Percentiles rank a stretch among this genome's conserved stretches.
These are phyloP conservation scores for Ceratonia siliqua DNA, from an alignment of 306 rosid genomes.

Conservation along the genomic window DNA sequence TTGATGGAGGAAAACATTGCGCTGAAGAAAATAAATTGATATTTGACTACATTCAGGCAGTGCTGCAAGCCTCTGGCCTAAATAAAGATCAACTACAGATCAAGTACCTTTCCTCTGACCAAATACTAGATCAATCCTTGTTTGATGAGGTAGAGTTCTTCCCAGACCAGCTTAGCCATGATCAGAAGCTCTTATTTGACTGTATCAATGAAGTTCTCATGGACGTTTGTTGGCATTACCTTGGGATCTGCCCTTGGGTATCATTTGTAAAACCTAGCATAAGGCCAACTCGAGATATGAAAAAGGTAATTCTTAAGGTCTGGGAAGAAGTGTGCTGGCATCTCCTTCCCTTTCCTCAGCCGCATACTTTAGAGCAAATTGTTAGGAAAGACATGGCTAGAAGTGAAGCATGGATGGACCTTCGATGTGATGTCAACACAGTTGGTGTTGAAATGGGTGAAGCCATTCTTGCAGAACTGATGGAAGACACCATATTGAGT, in stretches of 20 bases:
- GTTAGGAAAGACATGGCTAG: constrained; percentile 79
- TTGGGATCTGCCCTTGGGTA: constrained; percentile 60
- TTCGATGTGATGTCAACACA: constrained; percentile 55
- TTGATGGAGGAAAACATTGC: constrained; percentile 40
- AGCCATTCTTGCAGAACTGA: constrained; percentile 67
- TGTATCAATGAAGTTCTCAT: constrained; percentile 72
- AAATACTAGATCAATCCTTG: constrained; percentile 66
- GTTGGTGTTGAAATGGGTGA: constrained; percentile 71
- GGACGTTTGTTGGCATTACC: constrained; percentile 62
- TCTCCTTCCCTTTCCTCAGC: constrained; percentile 68
- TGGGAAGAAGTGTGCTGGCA: constrained; percentile 80
- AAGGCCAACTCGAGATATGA: constrained; percentile 51
- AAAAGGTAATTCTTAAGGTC: constrained; percentile 50
- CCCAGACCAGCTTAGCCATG: constrained; percentile 55
- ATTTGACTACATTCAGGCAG: constrained; percentile 60
- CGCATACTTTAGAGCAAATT: constrained; percentile 78
- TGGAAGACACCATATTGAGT: constrained; percentile 67
- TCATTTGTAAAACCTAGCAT: constrained; percentile 54
- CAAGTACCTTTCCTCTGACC: constrained; percentile 68
- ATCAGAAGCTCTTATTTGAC: constrained; percentile 71
- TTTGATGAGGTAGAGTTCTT: constrained; percentile 56
- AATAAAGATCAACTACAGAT: constrained; percentile 57
- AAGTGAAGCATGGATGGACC: constrained; percentile 77
- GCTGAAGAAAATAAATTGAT: constrained; percentile 59
- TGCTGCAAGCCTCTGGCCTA: constrained; percentile 62